Conservation (phyloP, 2,329 filamentous ascomycete species). For the Lasiodiplodia gonubiensis region DNA sequence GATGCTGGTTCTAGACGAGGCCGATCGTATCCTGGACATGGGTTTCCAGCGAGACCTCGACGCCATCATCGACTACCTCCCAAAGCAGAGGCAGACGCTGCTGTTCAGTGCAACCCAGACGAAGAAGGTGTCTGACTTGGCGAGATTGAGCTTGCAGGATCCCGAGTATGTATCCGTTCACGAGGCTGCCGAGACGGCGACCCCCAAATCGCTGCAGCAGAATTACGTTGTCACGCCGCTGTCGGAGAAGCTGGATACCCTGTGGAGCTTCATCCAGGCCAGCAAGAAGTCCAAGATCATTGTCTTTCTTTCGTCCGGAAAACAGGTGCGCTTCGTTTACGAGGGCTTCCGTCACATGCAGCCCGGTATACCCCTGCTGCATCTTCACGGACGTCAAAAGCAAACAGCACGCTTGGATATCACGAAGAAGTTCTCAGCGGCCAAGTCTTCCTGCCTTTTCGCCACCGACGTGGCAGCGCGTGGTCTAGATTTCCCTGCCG, state of each 20-base stretch:
- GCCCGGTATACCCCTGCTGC: slow-evolving; percentile 89
- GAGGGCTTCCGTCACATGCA: slow-evolving; percentile 92
- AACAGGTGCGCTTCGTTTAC: slow-evolving; percentile 95
- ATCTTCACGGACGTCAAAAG: slow-evolving; percentile 93
- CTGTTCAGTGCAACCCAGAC: slow-evolving; percentile 97
- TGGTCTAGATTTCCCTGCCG: slow-evolving; percentile 92
- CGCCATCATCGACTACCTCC: slow-evolving; percentile 89
- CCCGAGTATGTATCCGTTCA: slow-evolving; percentile 96
- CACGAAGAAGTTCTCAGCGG: slow-evolving; percentile 78
- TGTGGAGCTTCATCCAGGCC: slow-evolving; percentile 90
- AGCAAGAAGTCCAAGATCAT: slow-evolving; percentile 95
- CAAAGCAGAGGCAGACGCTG: slow-evolving; percentile 83
- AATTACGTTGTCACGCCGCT: slow-evolving; percentile 88
- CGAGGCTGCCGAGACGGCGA: slow-evolving; percentile 78
- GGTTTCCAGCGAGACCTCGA: slow-evolving; percentile 91
- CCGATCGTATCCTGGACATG: slow-evolving; percentile 97
- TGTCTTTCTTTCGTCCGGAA: slow-evolving; percentile 92
- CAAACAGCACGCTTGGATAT: slow-evolving; percentile 88
- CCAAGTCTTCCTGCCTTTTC: slow-evolving; percentile 87
- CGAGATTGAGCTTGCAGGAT: slow-evolving; percentile 82
- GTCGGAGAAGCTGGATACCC: slow-evolving; percentile 84
- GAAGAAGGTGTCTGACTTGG: slow-evolving; percentile 89
- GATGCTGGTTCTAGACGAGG: slow-evolving; percentile 92
- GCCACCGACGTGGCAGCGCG: slow-evolving; percentile 94
- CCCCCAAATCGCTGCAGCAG: slow-evolving; percentile 83